Evolutionary conservation across 2,329 filamentous ascomycete genomes (phyloP).

Genomic region (Atkinsonella hypoxylon): DNA sequence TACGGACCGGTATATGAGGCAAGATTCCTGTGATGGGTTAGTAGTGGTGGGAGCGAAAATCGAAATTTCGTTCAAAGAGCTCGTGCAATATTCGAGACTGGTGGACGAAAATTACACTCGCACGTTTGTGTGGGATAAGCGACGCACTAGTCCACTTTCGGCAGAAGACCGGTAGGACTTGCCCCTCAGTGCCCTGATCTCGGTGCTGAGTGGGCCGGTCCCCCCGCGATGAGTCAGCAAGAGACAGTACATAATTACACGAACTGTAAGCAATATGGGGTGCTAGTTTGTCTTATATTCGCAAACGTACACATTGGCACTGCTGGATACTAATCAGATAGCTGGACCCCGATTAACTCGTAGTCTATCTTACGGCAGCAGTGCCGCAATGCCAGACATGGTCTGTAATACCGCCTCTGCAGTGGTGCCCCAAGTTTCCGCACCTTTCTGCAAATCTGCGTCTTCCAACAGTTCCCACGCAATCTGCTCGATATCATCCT

Average conservation of each 20-base stretch:
- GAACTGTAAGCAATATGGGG: too few relatives aligned
- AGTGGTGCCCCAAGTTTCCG: slow-evolving; percentile 21
- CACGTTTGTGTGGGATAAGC: slow-evolving; percentile 28
- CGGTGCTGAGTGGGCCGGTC: slow-evolving; percentile 6
- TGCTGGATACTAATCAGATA: too few relatives aligned
- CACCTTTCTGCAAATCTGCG: slow-evolving; percentile 10
- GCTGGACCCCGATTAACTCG: too few relatives aligned
- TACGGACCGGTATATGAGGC: slow-evolving; percentile 26
- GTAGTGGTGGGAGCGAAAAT: slow-evolving; percentile 20
- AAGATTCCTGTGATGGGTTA: slow-evolving; percentile 26
- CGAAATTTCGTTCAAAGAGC: slow-evolving; percentile 17
- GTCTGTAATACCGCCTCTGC: slow-evolving; percentile 17
- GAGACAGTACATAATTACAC: too few relatives aligned
- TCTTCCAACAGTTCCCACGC: slow-evolving; percentile 22
- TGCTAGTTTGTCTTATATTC: too few relatives aligned
- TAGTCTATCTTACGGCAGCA: slow-evolving; percentile 12
- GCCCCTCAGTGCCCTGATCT: slow-evolving; percentile 19
- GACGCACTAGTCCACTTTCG: slow-evolving; percentile 17
- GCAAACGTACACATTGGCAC: too few relatives aligned
- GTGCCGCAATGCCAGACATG: slow-evolving; percentile 13
- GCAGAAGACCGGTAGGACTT: slow-evolving; percentile 17
- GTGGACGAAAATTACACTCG: slow-evolving; percentile 22
- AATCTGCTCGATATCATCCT: slow-evolving; percentile 19
- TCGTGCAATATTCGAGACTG: slow-evolving; percentile 15
- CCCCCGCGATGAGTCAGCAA: slow-evolving; percentile 14